Base-by-base conservation (phyloP, 495 filamentous ascomycete genomes). In the Penicillium tannophilum region DNA sequence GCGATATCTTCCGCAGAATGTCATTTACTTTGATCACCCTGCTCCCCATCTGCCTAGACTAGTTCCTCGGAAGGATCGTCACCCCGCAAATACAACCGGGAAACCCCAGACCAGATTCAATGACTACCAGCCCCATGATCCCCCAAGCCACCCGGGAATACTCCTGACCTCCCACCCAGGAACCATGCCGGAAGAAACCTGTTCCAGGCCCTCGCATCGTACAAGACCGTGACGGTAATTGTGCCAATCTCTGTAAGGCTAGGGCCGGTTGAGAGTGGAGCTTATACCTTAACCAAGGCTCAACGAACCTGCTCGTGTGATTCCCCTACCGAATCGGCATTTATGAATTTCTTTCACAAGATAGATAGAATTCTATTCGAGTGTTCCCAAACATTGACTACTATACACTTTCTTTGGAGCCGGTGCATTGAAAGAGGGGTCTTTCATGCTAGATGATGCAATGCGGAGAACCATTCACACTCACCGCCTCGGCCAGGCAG, bases 401-500 rank as follows among this genome's bases (percentile, higher is more conserved):
- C 9, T 36, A 11, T 36, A 12, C 33, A 10, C 12, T 36, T 10
- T 14, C 9, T 17, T 41, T 16, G 17, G 16, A 41, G 14, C 3
- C n/a, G 16, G 39, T 41, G 39, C 39, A 41, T 41, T 1, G 35
- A 12, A 39, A 17, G 39, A 41, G 39, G 39, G 39, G 39, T 17
- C 35, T 39, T 39, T 39, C 39, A 41, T 41, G 12, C 19, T 30
- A 11, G 46, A 71, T 63, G 66, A 69, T 67, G 63, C 60, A 67
- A 71, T 69, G 64, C 54, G 60, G 65, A 69, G 58, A 65, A 49
- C 39, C 24, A 12, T 62, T 41, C 11, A 35, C 66, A 14, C 41
- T 55, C 63, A 68, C 69, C 69, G 69, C 66, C 63, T 66, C 65
- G 57, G 65, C 17, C 17, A 30, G 4, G 0, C 17, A 24, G 43